Conservation (phyloP, 768 basidiomycete species). For the Tulasnella sp. region DNA sequence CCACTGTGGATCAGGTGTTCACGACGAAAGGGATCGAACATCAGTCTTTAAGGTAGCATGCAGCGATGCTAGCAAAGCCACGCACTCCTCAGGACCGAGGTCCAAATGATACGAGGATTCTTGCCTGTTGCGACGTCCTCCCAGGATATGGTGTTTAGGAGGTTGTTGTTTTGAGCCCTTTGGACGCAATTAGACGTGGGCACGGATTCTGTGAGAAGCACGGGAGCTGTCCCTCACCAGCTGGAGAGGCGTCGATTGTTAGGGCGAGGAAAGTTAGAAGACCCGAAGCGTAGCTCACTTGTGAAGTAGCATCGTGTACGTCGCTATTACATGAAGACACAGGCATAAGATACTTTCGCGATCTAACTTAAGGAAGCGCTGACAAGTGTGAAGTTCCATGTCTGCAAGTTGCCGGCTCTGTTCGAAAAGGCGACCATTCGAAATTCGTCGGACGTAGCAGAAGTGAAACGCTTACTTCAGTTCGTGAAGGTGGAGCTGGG, state of each 20-base stretch:
- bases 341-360: neutral
- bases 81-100: neutral
- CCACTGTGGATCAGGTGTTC: neutral
- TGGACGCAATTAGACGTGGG: neutral
- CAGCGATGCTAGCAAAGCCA: neutral
- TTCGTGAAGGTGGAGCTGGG: neutral
- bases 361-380: neutral
- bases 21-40: too few relatives aligned
- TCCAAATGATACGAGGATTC: neutral
- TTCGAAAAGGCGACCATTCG: neutral
- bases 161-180: constrained; percentile 2
- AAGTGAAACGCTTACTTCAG: too few relatives aligned
- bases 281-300: neutral
- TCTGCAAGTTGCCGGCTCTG: neutral
- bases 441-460: neutral
- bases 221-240: neutral
- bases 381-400: neutral
- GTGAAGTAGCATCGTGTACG: neutral
- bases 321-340: neutral
- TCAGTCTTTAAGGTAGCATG: too few relatives aligned
- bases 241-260: neutral
- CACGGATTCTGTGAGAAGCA: neutral
- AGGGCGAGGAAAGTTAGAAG: neutral
- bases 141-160: neutral
- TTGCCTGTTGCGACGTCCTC: neutral